A percentile compares a stretch with the other conserved stretches of the same genome.
Evolutionary conservation across 495 filamentous ascomycete species (phyloP).

Genomic region (Aspergillus hancockii): DNA sequence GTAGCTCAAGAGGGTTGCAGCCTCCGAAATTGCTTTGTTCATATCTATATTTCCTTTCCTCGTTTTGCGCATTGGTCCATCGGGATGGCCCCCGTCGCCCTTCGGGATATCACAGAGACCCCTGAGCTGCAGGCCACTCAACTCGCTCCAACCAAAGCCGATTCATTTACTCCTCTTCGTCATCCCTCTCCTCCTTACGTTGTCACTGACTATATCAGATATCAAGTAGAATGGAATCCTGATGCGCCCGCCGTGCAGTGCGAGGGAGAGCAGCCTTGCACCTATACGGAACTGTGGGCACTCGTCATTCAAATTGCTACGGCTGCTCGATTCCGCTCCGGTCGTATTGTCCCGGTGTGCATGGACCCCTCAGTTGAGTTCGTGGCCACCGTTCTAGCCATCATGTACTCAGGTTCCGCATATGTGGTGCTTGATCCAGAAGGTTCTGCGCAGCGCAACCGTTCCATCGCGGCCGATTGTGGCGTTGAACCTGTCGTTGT

Average conservation of each 20-base stretch:
- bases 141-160: too few species aligned
- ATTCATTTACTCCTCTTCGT: too few species aligned
- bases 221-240: constrained; percentile 5
- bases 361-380: not conserved
- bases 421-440: constrained; percentile 5
- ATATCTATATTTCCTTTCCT: too few species aligned
- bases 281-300: constrained; percentile 6
- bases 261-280: constrained; percentile 12
- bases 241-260: constrained; percentile 10
- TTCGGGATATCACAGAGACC: too few species aligned
- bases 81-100: too few species aligned
- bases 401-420: not conserved
- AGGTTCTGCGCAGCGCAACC: not conserved
- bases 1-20: too few species aligned
- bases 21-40: too few species aligned
- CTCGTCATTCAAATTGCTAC: not conserved
- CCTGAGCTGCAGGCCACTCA: too few species aligned
- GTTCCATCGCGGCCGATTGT: not conserved
- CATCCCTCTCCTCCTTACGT: too few species aligned
- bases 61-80: too few species aligned
- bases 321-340: not conserved
- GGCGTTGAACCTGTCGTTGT: not conserved
- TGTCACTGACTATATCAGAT: not conserved
- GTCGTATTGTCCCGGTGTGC: not conserved
- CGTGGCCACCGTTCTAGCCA: constrained; percentile 1